Base-by-base conservation (phyloP, 257 asterid genomes). In the Ligustrum vulgare region DNA sequence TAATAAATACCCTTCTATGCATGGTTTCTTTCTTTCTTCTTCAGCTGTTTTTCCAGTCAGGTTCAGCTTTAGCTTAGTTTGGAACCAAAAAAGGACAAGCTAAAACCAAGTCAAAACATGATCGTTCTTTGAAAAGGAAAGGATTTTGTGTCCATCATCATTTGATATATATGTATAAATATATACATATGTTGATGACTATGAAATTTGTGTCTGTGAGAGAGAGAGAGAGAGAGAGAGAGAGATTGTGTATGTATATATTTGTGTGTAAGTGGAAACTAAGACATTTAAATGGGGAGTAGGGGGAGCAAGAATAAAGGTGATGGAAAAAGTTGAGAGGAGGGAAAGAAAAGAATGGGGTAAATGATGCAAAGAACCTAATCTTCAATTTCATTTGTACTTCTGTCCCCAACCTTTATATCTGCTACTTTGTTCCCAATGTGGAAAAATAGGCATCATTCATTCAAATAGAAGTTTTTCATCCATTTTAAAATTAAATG, bases 91-190 rank as follows among this genome's bases (percentile, higher is more conserved):
- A 60, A 66, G 35, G 76, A 18, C 58, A 72, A 63, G 64, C 78
- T 72, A 67, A 67, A 75, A 76, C 77, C 84, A 82, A 71, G 54
- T 75, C 76, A 77, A 82, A 75, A 51, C 80, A 84, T 82, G 81
- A 80, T 84, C 80, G 80, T 79, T 70, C 80, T 62, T 80, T 77
- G 81, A 70, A 80, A 85, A 81, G 73, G 54, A 71, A 39, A 70
- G 74, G 74, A 70, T 70, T 83, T 75, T 73, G 77, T 69, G 80
- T 20, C 80, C 66, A 75, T 75, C 77, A 76, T 75, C 23, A 25
- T 72, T 32, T 81, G 58, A 76, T 77, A 33, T 72, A 35, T 80
- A 63, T 66, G 72, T 77, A 70, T 28, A 70, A 35, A 69, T 60
- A 77, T 34, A 58, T 60, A 3, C 23, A 74, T 49, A 32, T 37